Percentiles rank a stretch among this genome's conserved stretches.
phyloP scores from a whole-genome alignment of 768 basidiomycete genomes.

The Boletus sensibilis region DNA sequence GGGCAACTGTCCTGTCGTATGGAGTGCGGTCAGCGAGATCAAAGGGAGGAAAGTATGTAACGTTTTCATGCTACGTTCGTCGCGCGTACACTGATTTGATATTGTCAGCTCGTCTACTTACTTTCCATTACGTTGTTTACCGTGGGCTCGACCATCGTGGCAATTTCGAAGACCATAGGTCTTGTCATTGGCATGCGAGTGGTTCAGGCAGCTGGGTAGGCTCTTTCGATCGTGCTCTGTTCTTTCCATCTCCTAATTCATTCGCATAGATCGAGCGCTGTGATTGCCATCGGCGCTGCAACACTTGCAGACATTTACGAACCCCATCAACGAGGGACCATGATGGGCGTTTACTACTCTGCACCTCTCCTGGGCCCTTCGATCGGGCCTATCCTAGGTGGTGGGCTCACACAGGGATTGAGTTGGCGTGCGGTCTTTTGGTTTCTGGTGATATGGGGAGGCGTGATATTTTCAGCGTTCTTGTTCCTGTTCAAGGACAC shows the following conservation, averaged over 20 bases:
- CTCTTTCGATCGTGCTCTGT: neutral
- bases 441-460: conserved; percentile 70
- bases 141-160: conserved; percentile 57
- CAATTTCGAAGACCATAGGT: conserved; percentile 53
- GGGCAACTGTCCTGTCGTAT: conserved; percentile 46
- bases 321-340: conserved; percentile 68
- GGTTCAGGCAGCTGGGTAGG: conserved; percentile 63
- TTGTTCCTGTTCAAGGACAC: conserved; percentile 79
- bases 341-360: conserved; percentile 81
- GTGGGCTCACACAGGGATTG: conserved; percentile 62
- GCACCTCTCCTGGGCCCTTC: conserved; percentile 75
- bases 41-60: conserved; percentile 64
- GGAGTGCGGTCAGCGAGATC: conserved; percentile 44
- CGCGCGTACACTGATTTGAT: neutral
- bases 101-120: conserved; percentile 51
- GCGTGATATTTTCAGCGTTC: conserved; percentile 54
- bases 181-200: conserved; percentile 66
- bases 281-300: conserved; percentile 66
- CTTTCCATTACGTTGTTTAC: conserved; percentile 52
- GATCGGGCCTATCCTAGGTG: conserved; percentile 69
- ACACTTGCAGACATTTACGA: conserved; percentile 82
- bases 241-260: neutral
- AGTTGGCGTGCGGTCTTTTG: conserved; percentile 86
- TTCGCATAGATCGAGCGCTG: conserved; percentile 54
- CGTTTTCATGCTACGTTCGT: neutral